Base-by-base conservation (phyloP, 768 basidiomycete genomes). In the Antrodiella citrinella region DNA sequence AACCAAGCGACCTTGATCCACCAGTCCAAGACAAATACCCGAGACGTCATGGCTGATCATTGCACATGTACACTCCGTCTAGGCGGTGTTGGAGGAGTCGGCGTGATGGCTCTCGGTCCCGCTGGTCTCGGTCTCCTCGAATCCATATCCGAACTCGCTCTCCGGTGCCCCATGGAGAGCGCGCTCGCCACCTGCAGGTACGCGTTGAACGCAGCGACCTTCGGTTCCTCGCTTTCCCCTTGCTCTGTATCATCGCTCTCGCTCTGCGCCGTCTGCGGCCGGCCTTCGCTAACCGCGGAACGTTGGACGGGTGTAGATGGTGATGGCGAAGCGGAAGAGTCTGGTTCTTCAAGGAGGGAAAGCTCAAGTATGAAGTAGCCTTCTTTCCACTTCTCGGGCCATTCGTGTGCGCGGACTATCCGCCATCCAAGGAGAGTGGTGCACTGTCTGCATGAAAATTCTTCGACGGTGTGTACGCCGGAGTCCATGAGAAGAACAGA, bases 331-430 rank as follows among this genome's bases (percentile, higher is more conserved):
- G 48, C 40, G 26, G 54, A 50, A 11, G 45, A 19, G 18, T 24
- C 26, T 38, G 47, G 48, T 22, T 55, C 57, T 19, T 53, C 44
- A 21, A 81, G 68, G 45, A 71, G 70, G 55, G 75, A 76, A 26
- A 82, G 69, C 64, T 84, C 82, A n/a, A 84, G 71, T 25, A 82
- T 65, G 59, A 65, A 77, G 44, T 71, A 62, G 4, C 76, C 76
- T 55, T 82, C 80, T 63, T 84, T 84, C 82, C 82, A 84, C 39
- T 69, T 68, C 62, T 84, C 82, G 2, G 76, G 64, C 35, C 59
- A 57, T 51, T 80, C 78, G 57, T 77, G 74, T 3, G 80, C 81
- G 26, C 74, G 73, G 4, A 79, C 63, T 45, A 84, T 80, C 61
- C 78, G 77, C 78, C 78, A 84, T 11, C 82, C 82, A n/a, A 82